phyloP scores from a whole-genome alignment of 1,284 basidiomycete species.

The Ceratorhiza oryzae-sativae region DNA sequence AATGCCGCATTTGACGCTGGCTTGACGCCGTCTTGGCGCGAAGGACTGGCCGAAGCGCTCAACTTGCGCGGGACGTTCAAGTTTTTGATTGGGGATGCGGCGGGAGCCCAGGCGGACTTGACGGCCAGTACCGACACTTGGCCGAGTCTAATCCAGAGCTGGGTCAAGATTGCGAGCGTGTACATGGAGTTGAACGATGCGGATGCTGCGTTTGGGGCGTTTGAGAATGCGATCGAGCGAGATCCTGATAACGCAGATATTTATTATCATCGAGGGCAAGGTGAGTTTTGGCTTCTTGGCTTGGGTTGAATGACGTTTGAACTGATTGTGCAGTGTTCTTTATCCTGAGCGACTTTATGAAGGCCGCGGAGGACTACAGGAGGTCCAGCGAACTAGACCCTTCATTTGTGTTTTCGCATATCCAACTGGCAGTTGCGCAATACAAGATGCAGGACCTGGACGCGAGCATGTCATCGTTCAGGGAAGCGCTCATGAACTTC shows the following conservation, averaged over 20 bases:
- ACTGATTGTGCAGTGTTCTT: constrained; percentile 75
- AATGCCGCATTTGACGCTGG: constrained; percentile 91
- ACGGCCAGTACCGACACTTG: constrained; percentile 77
- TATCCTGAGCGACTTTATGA: constrained; percentile 89
- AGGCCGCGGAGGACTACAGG: constrained; percentile 89
- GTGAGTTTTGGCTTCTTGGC: constrained; percentile 53
- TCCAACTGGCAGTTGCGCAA: constrained; percentile 96
- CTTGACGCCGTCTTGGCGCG: constrained; percentile 67
- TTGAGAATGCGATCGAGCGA: constrained; percentile 86
- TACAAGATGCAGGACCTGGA: constrained; percentile 88
- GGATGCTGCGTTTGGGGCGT: constrained; percentile 85
- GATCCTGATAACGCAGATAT: constrained; percentile 92
- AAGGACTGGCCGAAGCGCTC: constrained; percentile 84
- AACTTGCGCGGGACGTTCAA: constrained; percentile 97
- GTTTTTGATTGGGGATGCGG: constrained; percentile 89
- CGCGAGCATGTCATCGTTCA: constrained; percentile 89
- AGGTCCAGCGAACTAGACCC: constrained; percentile 86
- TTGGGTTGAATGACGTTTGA: not conserved
- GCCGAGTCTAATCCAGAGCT: constrained; percentile 84
- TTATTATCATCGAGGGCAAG: constrained; percentile 99
- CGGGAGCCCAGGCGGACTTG: constrained; percentile 86
- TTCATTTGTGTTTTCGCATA: constrained; percentile 91
- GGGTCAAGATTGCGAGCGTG: constrained; percentile 97
- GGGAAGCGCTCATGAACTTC: constrained; percentile 80
- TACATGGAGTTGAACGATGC: constrained; percentile 94